phyloP scores from a whole-genome alignment of 1,284 basidiomycete species.

The Schizopora paradoxa region DNA sequence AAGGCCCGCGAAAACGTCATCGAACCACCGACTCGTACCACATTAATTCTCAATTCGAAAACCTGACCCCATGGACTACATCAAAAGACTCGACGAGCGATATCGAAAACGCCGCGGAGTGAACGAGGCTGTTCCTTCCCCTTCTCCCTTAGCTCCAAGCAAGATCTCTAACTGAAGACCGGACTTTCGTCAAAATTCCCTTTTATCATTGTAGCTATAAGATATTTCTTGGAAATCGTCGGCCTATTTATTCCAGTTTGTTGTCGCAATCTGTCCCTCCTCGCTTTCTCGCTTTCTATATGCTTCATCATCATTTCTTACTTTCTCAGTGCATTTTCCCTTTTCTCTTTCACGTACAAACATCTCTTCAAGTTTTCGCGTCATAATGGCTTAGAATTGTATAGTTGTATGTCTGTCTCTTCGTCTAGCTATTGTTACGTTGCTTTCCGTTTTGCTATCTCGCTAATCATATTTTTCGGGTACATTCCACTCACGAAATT shows the following conservation, averaged over 20 bases:
- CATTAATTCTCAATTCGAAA: conserved; percentile 13
- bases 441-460: too few relatives aligned
- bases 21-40: conserved; percentile 21
- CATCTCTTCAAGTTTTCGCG: neutral
- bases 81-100: neutral
- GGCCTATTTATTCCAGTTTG: neutral
- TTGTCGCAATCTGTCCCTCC: neutral
- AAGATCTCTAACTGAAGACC: too few relatives aligned
- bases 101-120: neutral
- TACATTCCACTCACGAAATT: too few relatives aligned
- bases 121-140: neutral
- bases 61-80: conserved; percentile 10
- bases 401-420: too few relatives aligned
- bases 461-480: too few relatives aligned
- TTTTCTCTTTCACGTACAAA: neutral
- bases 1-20: conserved; percentile 40
- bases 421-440: too few relatives aligned
- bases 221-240: conserved; percentile 2
- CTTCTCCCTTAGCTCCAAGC: neutral
- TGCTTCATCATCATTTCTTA: neutral
- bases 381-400: too few relatives aligned
- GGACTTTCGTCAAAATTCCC: neutral
- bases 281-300: neutral
- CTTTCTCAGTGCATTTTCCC: neutral
- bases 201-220: conserved; percentile 6